Evolutionary conservation across 2,329 filamentous ascomycete species (phyloP), one percentile per base, ranked within the genome.

Genomic region (Fonsecaea multimorphosa): DNA sequence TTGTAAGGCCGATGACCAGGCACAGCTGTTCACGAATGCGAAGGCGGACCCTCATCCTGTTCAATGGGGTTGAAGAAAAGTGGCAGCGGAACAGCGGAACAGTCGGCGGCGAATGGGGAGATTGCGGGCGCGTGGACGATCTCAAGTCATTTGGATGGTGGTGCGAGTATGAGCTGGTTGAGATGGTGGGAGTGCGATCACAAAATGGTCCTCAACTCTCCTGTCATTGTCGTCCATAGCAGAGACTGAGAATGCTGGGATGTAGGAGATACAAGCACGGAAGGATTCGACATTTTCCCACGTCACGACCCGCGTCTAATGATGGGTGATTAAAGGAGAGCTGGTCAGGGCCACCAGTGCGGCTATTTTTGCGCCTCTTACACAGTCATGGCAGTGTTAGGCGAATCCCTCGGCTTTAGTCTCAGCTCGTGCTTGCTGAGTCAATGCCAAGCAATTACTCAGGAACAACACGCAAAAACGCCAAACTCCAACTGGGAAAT

Each of bases 11-110:
- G 73, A 96, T 91, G 70, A 96, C 83, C 76, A 88, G 83, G 71
- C 88, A 91, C 72, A 97, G 84, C 84, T 97, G 93, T 80, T 93
- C 89, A 71, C 92, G 87, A 74, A 97, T 97, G 65, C 90, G 89
- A 77, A 96, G 87, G 77, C 92, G 87, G 91, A 96, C 93, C 64
- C 60, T 61, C 68, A 61, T 63, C 54, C 2, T 40, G 38, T 0
- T 61, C 29, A 31, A 31, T 29, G 32, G 2, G 19, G 19, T 7
- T 49, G 19, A 49, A 49, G n/a, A n/a, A 16, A 49, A n/a, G 38
- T 40, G 44, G 44, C 44, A 49, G 44, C 44, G 44, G 44, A 24
- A 24, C 44, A 44, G 2, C 38, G 44, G 44, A 49, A 49, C 16
- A 12, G 44, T 8, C 44, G 44, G 38, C 19, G 11, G 44, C 19